phyloP scores from a whole-genome alignment of 305 asterid species.

The Fraxinus sp. region DNA sequence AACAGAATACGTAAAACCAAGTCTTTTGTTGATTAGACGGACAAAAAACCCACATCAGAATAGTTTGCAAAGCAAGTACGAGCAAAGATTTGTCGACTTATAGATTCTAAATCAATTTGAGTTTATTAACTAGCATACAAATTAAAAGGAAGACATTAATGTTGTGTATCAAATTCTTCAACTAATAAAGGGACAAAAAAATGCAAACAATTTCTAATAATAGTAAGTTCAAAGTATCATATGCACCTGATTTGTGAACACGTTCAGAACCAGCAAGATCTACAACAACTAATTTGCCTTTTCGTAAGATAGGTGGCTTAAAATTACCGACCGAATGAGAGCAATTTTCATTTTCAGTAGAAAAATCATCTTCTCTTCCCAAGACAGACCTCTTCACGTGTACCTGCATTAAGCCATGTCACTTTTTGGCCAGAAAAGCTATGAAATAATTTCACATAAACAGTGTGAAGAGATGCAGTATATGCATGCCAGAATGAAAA shows the following conservation, averaged over 20 bases:
- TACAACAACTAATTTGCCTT: constrained; percentile 88
- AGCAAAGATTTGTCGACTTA: constrained; percentile 2
- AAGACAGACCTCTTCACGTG: constrained; percentile 76
- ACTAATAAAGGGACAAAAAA: constrained; percentile 14
- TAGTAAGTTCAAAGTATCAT: constrained; percentile 15
- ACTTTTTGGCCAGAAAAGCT: constrained; percentile 19
- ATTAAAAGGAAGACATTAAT: neutral
- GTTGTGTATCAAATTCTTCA: constrained; percentile 8
- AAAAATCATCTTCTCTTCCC: constrained; percentile 53
- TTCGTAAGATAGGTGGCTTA: constrained; percentile 81
- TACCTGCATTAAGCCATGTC: constrained; percentile 52
- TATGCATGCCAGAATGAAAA: neutral
- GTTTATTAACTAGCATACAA: neutral
- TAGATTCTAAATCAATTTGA: constrained; percentile 4
- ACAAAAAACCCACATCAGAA: neutral
- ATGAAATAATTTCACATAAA: neutral
- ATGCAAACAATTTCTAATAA: constrained; percentile 12
- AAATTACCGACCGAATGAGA: constrained; percentile 53
- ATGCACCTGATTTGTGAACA: constrained; percentile 83
- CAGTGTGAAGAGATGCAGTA: constrained; percentile 1
- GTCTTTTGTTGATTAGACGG: neutral
- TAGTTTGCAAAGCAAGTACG: neutral
- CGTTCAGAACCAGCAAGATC: constrained; percentile 99
- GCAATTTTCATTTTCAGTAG: constrained; percentile 52
- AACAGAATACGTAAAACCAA: neutral